These are phyloP conservation scores for Suillus americanus DNA, from an alignment of 768 basidiomycete genomes.

Conservation along the genomic window DNA sequence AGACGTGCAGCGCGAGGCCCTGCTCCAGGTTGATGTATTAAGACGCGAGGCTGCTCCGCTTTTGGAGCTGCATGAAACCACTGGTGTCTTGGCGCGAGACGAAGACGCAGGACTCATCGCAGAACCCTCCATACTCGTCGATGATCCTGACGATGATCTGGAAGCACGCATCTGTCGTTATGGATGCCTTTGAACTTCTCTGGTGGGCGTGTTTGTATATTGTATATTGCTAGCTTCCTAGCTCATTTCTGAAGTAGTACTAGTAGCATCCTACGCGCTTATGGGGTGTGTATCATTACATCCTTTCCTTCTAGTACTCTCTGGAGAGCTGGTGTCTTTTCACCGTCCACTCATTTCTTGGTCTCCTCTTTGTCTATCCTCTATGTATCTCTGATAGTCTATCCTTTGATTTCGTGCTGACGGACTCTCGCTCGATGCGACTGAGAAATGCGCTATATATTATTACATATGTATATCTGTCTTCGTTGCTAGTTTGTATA, in stretches of 20 bases:
- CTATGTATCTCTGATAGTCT: background rate
- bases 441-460: background rate
- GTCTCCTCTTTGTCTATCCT: too few species aligned
- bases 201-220: background rate
- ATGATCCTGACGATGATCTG: conserved; percentile 6
- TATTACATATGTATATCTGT: background rate
- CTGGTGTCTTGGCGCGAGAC: background rate
- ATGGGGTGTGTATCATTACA: background rate
- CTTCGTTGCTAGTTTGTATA: background rate
- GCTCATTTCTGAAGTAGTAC: background rate
- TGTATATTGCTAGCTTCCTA: background rate
- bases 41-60: conserved; percentile 8
- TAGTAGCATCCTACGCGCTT: background rate
- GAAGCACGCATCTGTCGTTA: conserved; percentile 14
- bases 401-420: background rate
- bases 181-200: conserved; percentile 11
- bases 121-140: background rate
- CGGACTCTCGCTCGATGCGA: conserved; percentile 1
- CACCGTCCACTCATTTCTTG: background rate
- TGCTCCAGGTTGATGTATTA: background rate
- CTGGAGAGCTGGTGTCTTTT: background rate
- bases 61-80: conserved; percentile 2
- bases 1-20: conserved; percentile 8
- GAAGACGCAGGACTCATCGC: background rate
- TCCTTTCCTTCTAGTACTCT: background rate